Conservation (phyloP, 2,329 filamentous ascomycete genomes). For the Orbilia brochopaga region DNA sequence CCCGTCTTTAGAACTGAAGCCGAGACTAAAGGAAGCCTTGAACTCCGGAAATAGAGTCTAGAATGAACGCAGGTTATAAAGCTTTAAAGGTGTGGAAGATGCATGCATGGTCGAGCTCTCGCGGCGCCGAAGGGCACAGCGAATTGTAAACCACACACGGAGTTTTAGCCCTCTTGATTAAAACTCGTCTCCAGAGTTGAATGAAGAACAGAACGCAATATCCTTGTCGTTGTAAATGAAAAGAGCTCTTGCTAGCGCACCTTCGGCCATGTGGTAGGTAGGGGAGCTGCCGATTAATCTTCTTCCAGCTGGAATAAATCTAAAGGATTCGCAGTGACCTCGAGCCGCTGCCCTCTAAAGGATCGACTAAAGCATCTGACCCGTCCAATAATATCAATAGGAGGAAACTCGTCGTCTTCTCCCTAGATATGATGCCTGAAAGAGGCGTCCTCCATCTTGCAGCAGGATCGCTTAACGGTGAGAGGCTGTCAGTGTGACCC, state of each 20-base stretch:
- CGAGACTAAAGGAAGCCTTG: too few species aligned
- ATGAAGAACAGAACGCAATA: not conserved
- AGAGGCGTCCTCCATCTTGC: too few species aligned
- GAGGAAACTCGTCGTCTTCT: not conserved
- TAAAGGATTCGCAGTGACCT: not conserved
- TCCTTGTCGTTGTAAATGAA: constrained; percentile 1
- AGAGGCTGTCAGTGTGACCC: too few species aligned
- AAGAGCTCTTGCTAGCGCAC: constrained; percentile 5
- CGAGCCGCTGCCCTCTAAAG: not conserved
- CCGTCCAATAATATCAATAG: not conserved
- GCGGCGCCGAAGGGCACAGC: not conserved
- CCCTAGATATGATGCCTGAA: too few species aligned
- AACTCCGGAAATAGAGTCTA: too few species aligned
- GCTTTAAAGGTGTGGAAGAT: not conserved
- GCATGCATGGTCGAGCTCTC: not conserved
- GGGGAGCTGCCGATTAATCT: not conserved
- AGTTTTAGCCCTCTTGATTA: not conserved
- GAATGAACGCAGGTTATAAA: too few species aligned
- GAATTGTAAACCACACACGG: not conserved
- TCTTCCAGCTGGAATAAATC: constrained; percentile 8
- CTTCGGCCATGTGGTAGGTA: not conserved
- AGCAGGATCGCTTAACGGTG: too few species aligned
- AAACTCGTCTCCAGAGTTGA: not conserved
- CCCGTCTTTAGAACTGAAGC: not conserved
- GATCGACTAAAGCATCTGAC: not conserved